Base-by-base conservation (phyloP, 2,329 filamentous ascomycete genomes). In the Sporothrix phasma region DNA sequence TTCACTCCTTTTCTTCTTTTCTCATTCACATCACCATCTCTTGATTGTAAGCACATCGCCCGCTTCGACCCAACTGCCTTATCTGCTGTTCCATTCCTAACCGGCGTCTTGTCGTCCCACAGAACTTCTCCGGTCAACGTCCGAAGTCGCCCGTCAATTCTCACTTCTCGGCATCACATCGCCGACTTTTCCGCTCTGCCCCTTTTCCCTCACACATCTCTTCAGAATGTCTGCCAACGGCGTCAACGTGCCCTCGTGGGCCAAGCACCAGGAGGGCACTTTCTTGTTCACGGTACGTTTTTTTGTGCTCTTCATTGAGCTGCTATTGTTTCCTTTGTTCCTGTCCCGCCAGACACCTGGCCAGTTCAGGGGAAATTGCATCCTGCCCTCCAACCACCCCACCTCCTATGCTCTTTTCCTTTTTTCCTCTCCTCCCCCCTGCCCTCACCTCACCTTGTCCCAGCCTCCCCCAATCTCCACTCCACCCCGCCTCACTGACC, bases 231-330 rank as follows among this genome's bases (percentile, higher is more conserved):
- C 72, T 72, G 69, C 74, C 67, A 76, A 73, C 68, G 73, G 74
- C 65, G 69, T 72, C 66, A 72, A 19, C 39, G 70, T 71, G 61
- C 67, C 72, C 68, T 67, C 70, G 63, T 76, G 75, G 74, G 76
- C 74, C 72, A 79, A 80, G 76, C 78, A 81, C 76, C 84, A 85
- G 71, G 76, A 81, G 75, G 88, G 87, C 69, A 89, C 85, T 72
- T 93, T 93, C 81, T 85, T 93, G 70, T 93, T 93, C 84, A 94
- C 90, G 73, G 84, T 86, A 81, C 77, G 79, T 59, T 34, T 37
- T 0, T 37, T n/a, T 17, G 13, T 43, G 31, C 13, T 7, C 17
- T 19, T 41, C 37, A 6, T 31, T 19, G 15, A 31, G 54, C n/a
- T 29, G 22, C 56, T 29, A 56, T 46, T 58, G 11, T 56, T 17